Percentiles rank a stretch among this genome's conserved stretches.
Evolutionary conservation across 2,329 filamentous ascomycete genomes (phyloP).

Genomic region (Teratosphaeria pseudoeucalypti): DNA sequence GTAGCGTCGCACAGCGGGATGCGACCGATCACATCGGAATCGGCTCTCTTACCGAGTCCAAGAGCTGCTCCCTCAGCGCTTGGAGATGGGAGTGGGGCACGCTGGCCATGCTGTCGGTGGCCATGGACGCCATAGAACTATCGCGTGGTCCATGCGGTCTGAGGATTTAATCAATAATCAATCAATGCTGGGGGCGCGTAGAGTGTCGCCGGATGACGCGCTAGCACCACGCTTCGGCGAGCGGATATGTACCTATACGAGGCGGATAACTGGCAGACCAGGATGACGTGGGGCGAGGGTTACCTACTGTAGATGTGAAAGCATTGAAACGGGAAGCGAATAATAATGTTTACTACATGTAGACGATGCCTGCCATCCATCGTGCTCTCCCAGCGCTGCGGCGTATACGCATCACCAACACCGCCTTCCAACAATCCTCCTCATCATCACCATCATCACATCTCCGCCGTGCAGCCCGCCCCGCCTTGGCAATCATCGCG

Average conservation of each 20-base stretch:
- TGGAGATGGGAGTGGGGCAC: slow-evolving; percentile 12
- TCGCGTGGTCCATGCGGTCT: not conserved
- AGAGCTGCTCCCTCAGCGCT: slow-evolving; percentile 9
- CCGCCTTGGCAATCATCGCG: slow-evolving; percentile 8
- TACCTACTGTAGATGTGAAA: not conserved
- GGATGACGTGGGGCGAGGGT: not conserved
- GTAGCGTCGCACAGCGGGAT: slow-evolving; percentile 1
- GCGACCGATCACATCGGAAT: not conserved
- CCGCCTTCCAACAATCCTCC: slow-evolving; percentile 16
- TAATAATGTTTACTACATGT: not conserved
- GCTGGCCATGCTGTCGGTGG: slow-evolving; percentile 17
- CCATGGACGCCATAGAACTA: not conserved
- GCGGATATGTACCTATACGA: not conserved
- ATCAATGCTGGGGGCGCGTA: not conserved
- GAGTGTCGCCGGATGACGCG: not conserved
- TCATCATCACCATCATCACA: slow-evolving; percentile 5
- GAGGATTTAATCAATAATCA: not conserved
- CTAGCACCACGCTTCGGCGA: not conserved
- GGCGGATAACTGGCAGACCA: not conserved
- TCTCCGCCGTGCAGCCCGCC: slow-evolving; percentile 10
- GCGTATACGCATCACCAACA: slow-evolving; percentile 23
- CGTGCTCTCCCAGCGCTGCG: slow-evolving; percentile 19
- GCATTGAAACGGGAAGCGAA: not conserved
- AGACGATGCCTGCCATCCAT: slow-evolving; percentile 14
- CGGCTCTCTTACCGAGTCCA: not conserved